These are phyloP conservation scores for Cyclostephanos tholiformis DNA, from an alignment of 108 stramenopile genomes.

Conservation along the genomic window DNA sequence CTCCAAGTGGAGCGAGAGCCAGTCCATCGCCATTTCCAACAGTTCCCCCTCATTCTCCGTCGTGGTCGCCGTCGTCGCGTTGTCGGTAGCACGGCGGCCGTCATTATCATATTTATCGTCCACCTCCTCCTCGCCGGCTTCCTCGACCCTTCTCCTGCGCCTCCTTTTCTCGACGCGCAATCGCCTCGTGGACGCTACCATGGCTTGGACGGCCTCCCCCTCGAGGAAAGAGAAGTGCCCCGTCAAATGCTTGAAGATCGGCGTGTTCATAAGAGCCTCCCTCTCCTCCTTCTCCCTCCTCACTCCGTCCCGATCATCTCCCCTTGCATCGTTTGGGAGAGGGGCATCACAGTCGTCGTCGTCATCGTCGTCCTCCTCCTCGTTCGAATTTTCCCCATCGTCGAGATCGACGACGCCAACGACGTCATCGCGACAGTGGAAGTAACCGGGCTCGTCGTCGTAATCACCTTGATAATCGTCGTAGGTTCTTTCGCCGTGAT, in stretches of 20 bases:
- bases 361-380: constrained; percentile 17
- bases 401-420: constrained; percentile 6
- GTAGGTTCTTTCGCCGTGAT: constrained; percentile 21
- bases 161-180: constrained; percentile 12
- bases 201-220: constrained; percentile 41
- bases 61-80: not conserved
- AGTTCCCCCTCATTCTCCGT: constrained; percentile 24
- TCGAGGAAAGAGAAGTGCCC: constrained; percentile 57
- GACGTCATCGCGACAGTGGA: not conserved
- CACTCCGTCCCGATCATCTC: not conserved
- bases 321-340: not conserved
- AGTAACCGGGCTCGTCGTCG: constrained; percentile 28
- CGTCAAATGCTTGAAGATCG: constrained; percentile 56
- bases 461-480: constrained; percentile 41
- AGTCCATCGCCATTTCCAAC: constrained; percentile 69
- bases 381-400: constrained; percentile 1
- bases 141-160: not conserved
- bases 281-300: constrained; percentile 1
- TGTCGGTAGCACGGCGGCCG: not conserved
- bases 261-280: constrained; percentile 16
- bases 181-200: constrained; percentile 51
- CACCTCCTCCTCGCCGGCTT: not conserved
- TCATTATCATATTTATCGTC: constrained; percentile 15
- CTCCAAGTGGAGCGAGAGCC: constrained; percentile 71
- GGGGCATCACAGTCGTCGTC: not conserved